These are phyloP conservation scores for Imleria badia DNA, from an alignment of 768 basidiomycete species.

Conservation along the genomic window DNA sequence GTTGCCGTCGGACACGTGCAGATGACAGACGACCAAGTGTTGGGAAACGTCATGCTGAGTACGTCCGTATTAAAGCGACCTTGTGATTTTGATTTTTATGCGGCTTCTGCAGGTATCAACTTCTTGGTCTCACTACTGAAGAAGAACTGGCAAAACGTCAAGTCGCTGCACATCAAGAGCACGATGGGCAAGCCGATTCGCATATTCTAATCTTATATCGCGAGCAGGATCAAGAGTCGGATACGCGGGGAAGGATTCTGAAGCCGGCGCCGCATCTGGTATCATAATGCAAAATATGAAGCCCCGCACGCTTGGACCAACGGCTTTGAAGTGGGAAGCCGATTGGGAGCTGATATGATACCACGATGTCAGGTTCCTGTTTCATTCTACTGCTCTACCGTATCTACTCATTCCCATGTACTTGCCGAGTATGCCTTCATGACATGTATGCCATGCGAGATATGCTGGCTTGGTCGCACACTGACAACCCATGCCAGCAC, in stretches of 20 bases:
- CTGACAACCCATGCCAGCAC: conserved; percentile 12
- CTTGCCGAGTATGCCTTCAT: conserved; percentile 14
- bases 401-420: conserved; percentile 23
- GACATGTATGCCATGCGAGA: conserved; percentile 10
- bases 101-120: conserved; percentile 78
- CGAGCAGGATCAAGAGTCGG: conserved; percentile 5
- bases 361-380: conserved; percentile 24
- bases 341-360: conserved; percentile 87
- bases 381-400: conserved; percentile 13
- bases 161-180: conserved; percentile 96
- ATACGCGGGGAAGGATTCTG: conserved; percentile 14
- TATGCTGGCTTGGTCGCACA: neutral
- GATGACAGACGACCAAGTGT: conserved; percentile 97
- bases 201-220: conserved; percentile 61
- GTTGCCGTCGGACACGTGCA: conserved; percentile 97
- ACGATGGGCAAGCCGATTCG: conserved; percentile 99
- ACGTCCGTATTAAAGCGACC: conserved; percentile 26
- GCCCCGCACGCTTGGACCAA: conserved; percentile 99
- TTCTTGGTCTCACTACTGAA: conserved; percentile 98
- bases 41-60: conserved; percentile 98
- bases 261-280: conserved; percentile 24
- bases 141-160: conserved; percentile 99
- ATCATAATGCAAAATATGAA: conserved; percentile 87
- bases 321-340: conserved; percentile 65
- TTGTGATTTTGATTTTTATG: neutral